Evolutionary conservation across 83 land plant genomes (phyloP).

Genomic region (Picea engelmannii): DNA sequence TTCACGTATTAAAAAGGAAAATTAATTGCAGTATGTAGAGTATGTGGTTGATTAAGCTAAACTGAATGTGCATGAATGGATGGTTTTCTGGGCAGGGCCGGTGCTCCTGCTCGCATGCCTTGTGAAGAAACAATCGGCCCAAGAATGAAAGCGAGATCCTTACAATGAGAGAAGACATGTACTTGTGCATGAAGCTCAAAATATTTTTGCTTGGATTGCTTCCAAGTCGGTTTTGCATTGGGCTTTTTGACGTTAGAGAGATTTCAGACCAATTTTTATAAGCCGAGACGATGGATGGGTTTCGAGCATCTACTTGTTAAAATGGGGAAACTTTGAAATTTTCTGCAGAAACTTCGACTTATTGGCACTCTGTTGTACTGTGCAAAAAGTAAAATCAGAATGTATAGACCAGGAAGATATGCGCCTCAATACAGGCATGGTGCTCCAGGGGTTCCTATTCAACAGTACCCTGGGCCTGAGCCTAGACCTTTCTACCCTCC

Average conservation of each 20-base stretch:
- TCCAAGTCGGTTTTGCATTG: background rate
- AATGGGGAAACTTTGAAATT: background rate
- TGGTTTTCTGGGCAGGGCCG: too few species aligned
- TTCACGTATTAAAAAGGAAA: too few species aligned
- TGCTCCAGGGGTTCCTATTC: background rate
- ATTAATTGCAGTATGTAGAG: too few species aligned
- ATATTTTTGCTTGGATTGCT: background rate
- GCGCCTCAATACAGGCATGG: background rate
- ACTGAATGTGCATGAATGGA: too few species aligned
- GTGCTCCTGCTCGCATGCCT: too few species aligned
- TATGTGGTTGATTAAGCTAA: too few species aligned
- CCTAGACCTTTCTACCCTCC: conserved; percentile 5
- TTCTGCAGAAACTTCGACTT: background rate
- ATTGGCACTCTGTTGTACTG: background rate
- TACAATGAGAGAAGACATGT: background rate
- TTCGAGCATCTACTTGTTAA: too few species aligned
- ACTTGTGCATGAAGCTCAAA: background rate
- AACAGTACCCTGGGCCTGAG: conserved; percentile 9
- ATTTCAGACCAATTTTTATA: background rate
- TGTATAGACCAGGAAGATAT: conserved; percentile 11
- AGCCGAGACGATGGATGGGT: background rate
- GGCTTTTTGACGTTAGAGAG: background rate
- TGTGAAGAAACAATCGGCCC: too few species aligned
- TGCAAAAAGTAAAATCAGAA: background rate
- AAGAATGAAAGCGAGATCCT: background rate